Evolutionary conservation across 352 stramenopile species (phyloP), one percentile per base, ranked within the genome.

Genomic region (Plasmopara viticola): DNA sequence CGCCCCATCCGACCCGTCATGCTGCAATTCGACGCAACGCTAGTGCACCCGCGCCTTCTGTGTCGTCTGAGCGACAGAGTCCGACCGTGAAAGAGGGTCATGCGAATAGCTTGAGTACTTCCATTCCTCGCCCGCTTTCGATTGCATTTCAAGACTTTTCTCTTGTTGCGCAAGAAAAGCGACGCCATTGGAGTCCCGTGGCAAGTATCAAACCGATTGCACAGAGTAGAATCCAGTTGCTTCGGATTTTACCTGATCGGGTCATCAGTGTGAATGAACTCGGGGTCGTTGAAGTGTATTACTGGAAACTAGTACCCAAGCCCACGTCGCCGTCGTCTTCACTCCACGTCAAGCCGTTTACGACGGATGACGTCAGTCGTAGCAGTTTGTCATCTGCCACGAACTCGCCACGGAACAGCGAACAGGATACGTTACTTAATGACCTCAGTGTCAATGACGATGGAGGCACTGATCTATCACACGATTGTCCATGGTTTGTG

Each of bases 271-370:
- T 95, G 20, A 94, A 92, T 50, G 80, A 91, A 18, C 63, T 93
- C 4, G 84, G 84, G 1, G 83, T 92, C 14, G 74, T 95, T n/a
- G 84, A 95, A 48, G 44, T 93, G 4, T 87, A 89, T 66, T 76
- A 88, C 50, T 95, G 84, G 82, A 93, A 86, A 38, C 53, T 95
- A 4, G 13, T 77, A 12, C 68, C 82, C 2, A 89, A 89, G 48
- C 68, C 74, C 38, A 51, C 53, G 13, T 49, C 64, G 9, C 40
- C 47, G 18, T 15, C 50, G 14, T 37, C 44, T 18, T 46, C 48
- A 18, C 43, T 59, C 25, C 42, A 44, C 15, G 31, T 33, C n/a
- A 72, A 53, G 9, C 58, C 53, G 35, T 56, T 62, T 20, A 8
- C 44, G 51, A 47, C 34, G 28, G 56, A 71, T 15, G 54, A 51